These are phyloP conservation scores for Monosiga brevicollis DNA, from an alignment of 78 protist genomes.

Conservation along the genomic window DNA sequence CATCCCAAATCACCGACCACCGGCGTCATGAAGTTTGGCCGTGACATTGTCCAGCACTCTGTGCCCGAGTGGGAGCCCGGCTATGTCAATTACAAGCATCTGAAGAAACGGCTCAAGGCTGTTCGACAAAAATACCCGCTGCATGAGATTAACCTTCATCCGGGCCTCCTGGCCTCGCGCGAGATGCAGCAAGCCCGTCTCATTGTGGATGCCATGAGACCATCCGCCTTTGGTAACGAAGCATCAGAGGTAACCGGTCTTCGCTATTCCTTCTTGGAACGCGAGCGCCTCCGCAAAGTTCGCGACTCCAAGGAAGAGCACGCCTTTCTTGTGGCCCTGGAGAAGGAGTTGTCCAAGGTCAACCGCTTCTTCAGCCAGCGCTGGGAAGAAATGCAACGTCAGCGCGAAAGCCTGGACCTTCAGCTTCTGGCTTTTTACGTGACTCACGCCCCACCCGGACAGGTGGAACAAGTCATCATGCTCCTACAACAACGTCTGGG, in stretches of 20 bases:
- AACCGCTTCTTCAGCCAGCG: background rate
- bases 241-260: too few relatives aligned
- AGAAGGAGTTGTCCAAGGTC: background rate
- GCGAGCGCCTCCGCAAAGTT: background rate
- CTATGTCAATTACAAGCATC: background rate
- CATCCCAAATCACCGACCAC: too few relatives aligned
- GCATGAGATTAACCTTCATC: too few relatives aligned
- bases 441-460: too few relatives aligned
- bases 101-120: background rate
- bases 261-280: too few relatives aligned
- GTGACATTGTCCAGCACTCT: background rate
- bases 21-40: background rate
- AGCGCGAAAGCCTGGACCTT: background rate
- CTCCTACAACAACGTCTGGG: background rate
- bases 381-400: background rate
- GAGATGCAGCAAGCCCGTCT: too few relatives aligned
- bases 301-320: background rate
- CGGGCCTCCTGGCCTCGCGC: too few relatives aligned
- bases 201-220: background rate
- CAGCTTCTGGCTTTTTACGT: background rate
- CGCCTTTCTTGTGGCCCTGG: background rate
- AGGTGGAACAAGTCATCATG: too few relatives aligned
- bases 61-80: background rate
- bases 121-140: background rate
- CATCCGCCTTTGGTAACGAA: too few relatives aligned